Conservation (phyloP, 352 stramenopile genomes). For the Pythium utonaiense region DNA sequence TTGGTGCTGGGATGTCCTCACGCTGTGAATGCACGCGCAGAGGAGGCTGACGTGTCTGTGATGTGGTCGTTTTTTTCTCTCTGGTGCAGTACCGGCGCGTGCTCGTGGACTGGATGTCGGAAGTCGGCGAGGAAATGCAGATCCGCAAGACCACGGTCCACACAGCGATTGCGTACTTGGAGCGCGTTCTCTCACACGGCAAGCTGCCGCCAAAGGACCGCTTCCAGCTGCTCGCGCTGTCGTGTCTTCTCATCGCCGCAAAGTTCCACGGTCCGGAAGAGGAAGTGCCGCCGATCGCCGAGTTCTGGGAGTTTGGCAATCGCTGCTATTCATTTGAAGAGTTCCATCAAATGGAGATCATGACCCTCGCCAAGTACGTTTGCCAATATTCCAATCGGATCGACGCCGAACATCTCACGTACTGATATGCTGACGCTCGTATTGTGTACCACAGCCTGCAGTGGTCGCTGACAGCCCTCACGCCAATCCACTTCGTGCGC, state of each 20-base stretch:
- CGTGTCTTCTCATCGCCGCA: constrained; percentile 72
- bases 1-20: neutral
- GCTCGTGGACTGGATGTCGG: constrained; percentile 83
- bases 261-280: constrained; percentile 80
- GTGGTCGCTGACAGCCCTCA: constrained; percentile 68
- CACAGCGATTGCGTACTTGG: constrained; percentile 77
- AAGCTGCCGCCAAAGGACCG: constrained; percentile 63
- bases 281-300: constrained; percentile 72
- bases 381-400: too few relatives aligned
- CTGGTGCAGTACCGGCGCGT: constrained; percentile 55
- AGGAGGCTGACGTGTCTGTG: too few relatives aligned
- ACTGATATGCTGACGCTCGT: neutral
- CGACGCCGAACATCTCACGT: too few relatives aligned
- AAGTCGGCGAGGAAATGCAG: constrained; percentile 82
- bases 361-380: constrained; percentile 46
- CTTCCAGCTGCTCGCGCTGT: constrained; percentile 81
- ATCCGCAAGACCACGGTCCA: constrained; percentile 82
- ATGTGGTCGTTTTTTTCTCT: too few relatives aligned
- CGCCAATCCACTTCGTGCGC: constrained; percentile 76
- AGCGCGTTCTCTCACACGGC: constrained; percentile 57
- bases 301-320: constrained; percentile 87
- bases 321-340: constrained; percentile 81
- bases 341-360: constrained; percentile 73
- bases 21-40: too few relatives aligned
- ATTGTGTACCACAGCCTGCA: constrained; percentile 40